Base-by-base conservation (phyloP, 208 protist genomes). In the Leishmania arabica region DNA sequence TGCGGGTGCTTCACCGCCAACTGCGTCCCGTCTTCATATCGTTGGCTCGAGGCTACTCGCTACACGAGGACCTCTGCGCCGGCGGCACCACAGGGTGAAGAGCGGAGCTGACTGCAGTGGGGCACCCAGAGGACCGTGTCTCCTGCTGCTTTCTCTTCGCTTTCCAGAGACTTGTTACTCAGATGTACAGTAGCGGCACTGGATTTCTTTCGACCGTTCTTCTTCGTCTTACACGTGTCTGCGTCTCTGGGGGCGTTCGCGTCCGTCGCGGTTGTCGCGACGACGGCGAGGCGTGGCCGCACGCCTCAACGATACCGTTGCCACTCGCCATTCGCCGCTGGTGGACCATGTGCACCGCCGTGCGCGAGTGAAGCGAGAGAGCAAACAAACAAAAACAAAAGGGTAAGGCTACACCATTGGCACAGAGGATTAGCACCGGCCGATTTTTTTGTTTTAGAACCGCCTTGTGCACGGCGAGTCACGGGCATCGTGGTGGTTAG, bases 41-140 rank as follows among this genome's bases (percentile, higher is more conserved):
- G 8, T 83, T 92, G n/a, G 83, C 84, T 21, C 72, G 88, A 19
- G 64, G 37, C 19, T 93, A 91, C 76, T 93, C 89, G 21, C 75
- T 86, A 19, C 91, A 95, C 77, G 86, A 91, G 37, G 91, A 95
- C 75, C 82, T 95, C 53, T 77, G 83, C 37, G 31, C 69, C 60
- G 40, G 75, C 54, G 53, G 27, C 53, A 62, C n/a, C 51, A n/a
- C 51, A 45, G 31, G 19, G 53, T 76, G 11, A 76, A 62, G 72
- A n/a, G 8, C 19, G 1, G 45, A 45, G 27, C 11, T 73, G 69
- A 19, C 40, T 2, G 9, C 45, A n/a, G 40, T 40, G 75, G 21
- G 75, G 19, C 34, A 73, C 69, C 7, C 45, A 21, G 24, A 27
- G 40, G 19, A 53, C 40, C 9, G 37, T 66, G 58, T 49, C 31